Evolutionary conservation across 371 early-diverging fungal genomes (phyloP), one percentile per base, ranked within the genome.

Genomic region (Mucor sp.): DNA sequence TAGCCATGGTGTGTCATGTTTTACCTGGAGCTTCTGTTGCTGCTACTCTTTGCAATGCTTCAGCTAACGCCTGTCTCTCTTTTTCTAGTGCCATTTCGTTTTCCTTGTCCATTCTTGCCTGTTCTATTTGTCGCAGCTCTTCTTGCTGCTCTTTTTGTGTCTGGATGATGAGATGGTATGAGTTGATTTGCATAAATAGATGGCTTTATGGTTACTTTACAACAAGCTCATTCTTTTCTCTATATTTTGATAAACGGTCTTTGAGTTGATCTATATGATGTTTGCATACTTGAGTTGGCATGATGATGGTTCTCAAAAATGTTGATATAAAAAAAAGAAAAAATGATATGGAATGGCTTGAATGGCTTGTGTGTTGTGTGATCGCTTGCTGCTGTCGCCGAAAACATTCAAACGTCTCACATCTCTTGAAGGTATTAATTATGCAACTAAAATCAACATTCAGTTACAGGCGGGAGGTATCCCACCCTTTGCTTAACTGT

Each of bases 71-170:
- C 33, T 67, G 66, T 66, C 68, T 66, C 41, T 67, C 72, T 70
- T 47, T 50, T 68, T 66, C 65, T 21, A 65, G 59, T 30, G 69
- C 35, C 19, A 57, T 47, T 68, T 66, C 58, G 58, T 68, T 62
- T 63, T 72, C 69, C 58, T 63, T 63, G 53, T 62, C 47, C 53
- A 65, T 56, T 58, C 60, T 66, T 33, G 59, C 63, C 70, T 80
- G 60, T 72, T 83, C 60, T 62, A 57, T n/a, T 28, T 19, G 25
- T 6, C 69, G 25, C 60, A 70, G 27, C 71, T 82, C 74, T 62
- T 83, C 23, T 60, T 78, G 58, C 57, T 78, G 6, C 84, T 62
- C 87, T 47, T 47, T 68, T 69, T 63, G 86, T 15, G 84, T 89
- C 69, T 89, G 87, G 67, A 67, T 84, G 9, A 35, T 19, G n/a